Percentiles rank a stretch among this genome's conserved stretches.
phyloP scores from a whole-genome alignment of 1,139 yeast species.

The Candida albicans region DNA sequence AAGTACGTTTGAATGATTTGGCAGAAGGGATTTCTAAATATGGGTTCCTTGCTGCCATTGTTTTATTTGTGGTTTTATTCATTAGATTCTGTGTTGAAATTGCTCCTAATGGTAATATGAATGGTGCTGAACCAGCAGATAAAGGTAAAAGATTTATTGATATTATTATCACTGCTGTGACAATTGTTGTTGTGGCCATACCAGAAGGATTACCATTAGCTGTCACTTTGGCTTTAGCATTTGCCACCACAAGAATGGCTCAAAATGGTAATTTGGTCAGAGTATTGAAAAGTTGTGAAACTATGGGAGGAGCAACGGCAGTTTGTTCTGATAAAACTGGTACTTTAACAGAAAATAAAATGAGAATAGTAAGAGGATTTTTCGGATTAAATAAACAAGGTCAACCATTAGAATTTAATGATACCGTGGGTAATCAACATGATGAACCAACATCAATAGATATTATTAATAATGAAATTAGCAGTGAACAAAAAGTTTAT shows the following conservation, averaged over 20 bases:
- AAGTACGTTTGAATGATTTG: conserved; percentile 72
- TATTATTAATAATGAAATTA: conserved; percentile 28
- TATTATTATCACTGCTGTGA: conserved; percentile 85
- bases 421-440: conserved; percentile 25
- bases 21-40: conserved; percentile 94
- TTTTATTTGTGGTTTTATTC: conserved; percentile 76
- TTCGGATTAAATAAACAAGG: conserved; percentile 40
- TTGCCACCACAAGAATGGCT: conserved; percentile 98
- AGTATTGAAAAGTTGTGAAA: conserved; percentile 90
- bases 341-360: conserved; percentile 86
- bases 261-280: conserved; percentile 95
- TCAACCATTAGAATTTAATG: conserved; percentile 40
- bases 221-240: conserved; percentile 92
- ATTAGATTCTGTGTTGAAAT: conserved; percentile 73
- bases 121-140: conserved; percentile 55
- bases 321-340: conserved; percentile 98
- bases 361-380: conserved; percentile 83
- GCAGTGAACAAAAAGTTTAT: conserved; percentile 32
- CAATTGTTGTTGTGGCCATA: conserved; percentile 94
- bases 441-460: conserved; percentile 32
- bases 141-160: conserved; percentile 85
- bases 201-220: conserved; percentile 98
- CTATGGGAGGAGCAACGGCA: conserved; percentile 99
- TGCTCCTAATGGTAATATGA: conserved; percentile 50
- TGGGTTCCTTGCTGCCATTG: conserved; percentile 81